Base-by-base conservation (phyloP, 2,329 filamentous ascomycete species). In the Acrodontium crateriforme region DNA sequence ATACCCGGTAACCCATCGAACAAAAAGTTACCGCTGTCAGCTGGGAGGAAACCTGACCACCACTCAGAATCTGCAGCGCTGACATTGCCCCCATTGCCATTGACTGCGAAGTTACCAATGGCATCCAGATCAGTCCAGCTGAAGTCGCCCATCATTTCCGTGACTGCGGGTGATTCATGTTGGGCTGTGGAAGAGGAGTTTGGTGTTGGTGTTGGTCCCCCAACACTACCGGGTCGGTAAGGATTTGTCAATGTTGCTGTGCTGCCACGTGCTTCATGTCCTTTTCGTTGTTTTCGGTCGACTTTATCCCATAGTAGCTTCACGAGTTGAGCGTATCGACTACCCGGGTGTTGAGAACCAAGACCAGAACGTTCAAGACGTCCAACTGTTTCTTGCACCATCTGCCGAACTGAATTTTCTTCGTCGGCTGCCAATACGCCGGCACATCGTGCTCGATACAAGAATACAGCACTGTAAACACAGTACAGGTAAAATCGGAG, bases 231-330 rank as follows among this genome's bases (percentile, higher is more conserved):
- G 6, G 57, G 51, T n/a, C 56, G 50, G 21, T 58, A 55, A 5
- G 55, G 55, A 20, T 54, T 52, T 7, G 45, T 41, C 5, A 54
- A 37, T 2, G 41, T 46, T 1, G 45, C 45, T 2, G 40, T 45
- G 9, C 39, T 43, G 13, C 10, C 8, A 8, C 20, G 10, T 8
- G 8, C 20, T 8, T 22, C 20, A 18, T 37, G 34, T 14, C 23
- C 29, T 15, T 22, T 37, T 21, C 31, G 44, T 20, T 50, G 47
- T 32, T 49, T 53, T 9, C 43, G 43, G 12, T 52, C 52, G 0
- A 60, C 59, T 37, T 62, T 62, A 5, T 60, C 58, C 60, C 60
- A 64, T 4, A 64, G 53, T 3, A 64, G 44, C 31, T 57, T 55
- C 6, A 64, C 43, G 1, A 64, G 53, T 25, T 59, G 55, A 4